These are phyloP conservation scores for Fusarium sp. DNA, from an alignment of 2,329 filamentous ascomycete species.

Conservation along the genomic window DNA sequence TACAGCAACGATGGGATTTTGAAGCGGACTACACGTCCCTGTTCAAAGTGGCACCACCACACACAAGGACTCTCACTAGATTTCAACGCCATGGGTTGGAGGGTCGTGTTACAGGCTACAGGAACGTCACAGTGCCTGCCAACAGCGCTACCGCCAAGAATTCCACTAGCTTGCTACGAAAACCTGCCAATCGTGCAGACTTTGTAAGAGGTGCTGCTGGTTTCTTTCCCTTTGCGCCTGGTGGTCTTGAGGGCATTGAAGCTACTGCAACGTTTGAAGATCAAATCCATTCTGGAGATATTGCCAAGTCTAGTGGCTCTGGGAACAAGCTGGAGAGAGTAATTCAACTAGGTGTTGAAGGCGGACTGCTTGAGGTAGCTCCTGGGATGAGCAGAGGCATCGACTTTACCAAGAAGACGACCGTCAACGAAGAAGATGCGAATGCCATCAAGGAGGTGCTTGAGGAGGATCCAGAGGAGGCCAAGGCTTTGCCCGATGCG, in stretches of 20 bases:
- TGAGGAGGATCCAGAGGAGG: constrained; percentile 58
- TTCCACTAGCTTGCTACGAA: constrained; percentile 85
- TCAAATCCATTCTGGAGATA: constrained; percentile 65
- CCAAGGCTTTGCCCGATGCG: constrained; percentile 39
- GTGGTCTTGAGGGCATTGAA: constrained; percentile 86
- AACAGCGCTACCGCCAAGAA: constrained; percentile 93
- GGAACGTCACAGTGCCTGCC: constrained; percentile 89
- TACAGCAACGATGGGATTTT: constrained; percentile 90
- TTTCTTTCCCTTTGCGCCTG: constrained; percentile 93
- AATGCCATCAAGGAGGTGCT: constrained; percentile 73
- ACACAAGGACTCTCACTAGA: constrained; percentile 91
- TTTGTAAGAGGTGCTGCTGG: constrained; percentile 93
- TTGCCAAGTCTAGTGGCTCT: constrained; percentile 53
- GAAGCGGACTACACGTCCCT: constrained; percentile 82
- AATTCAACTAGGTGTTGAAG: constrained; percentile 80
- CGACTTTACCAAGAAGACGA: constrained; percentile 67
- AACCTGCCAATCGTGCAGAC: constrained; percentile 84
- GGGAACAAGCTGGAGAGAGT: constrained; percentile 76
- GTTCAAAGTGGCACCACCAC: constrained; percentile 86
- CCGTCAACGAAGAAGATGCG: constrained; percentile 66
- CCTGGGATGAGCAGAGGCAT: constrained; percentile 84
- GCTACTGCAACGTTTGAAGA: constrained; percentile 85
- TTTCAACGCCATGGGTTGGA: constrained; percentile 92
- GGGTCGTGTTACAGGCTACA: constrained; percentile 90
- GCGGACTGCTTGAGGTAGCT: constrained; percentile 79